A percentile compares a stretch with the other conserved stretches of the same genome.
Conservation (phyloP, 257 asterid species). For the Fraxinus americana region DNA sequence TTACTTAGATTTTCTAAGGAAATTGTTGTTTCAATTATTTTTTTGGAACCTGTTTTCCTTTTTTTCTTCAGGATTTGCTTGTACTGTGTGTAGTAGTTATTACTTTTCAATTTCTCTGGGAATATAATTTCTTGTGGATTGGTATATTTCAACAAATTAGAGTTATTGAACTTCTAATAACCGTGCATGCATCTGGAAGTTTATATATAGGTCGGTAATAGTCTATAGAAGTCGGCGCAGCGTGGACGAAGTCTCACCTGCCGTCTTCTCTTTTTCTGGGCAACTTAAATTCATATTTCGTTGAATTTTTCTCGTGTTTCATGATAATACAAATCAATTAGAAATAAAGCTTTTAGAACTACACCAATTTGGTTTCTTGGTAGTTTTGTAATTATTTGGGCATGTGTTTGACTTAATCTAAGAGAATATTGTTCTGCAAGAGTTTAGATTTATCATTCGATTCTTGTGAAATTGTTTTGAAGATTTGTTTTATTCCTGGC, state of each 20-base stretch:
- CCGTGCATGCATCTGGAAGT: slow-evolving; percentile 3
- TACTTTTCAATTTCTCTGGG: neutral
- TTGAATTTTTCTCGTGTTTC: slow-evolving; percentile 32
- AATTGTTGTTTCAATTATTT: no score
- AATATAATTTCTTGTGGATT: neutral
- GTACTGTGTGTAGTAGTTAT: neutral
- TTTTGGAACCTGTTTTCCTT: no score
- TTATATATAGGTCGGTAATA: neutral
- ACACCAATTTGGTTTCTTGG: neutral
- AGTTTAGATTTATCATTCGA: no score
- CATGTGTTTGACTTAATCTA: neutral
- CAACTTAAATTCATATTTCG: neutral
- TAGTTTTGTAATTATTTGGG: neutral
- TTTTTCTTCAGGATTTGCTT: no score
- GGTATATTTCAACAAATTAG: slow-evolving; percentile 19
- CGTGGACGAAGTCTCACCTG: slow-evolving; percentile 2
- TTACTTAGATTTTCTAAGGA: no score
- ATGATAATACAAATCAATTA: neutral
- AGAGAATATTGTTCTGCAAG: no score
- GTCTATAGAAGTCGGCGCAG: slow-evolving; percentile 37
- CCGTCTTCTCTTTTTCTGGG: neutral
- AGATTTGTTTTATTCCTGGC: no score
- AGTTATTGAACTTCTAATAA: slow-evolving; percentile 19
- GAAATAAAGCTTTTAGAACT: neutral
- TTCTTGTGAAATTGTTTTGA: no score